A percentile compares a stretch with the other conserved stretches of the same genome.
Evolutionary conservation across 2,329 filamentous ascomycete genomes (phyloP).

Genomic region (Samsoniella hepiali): DNA sequence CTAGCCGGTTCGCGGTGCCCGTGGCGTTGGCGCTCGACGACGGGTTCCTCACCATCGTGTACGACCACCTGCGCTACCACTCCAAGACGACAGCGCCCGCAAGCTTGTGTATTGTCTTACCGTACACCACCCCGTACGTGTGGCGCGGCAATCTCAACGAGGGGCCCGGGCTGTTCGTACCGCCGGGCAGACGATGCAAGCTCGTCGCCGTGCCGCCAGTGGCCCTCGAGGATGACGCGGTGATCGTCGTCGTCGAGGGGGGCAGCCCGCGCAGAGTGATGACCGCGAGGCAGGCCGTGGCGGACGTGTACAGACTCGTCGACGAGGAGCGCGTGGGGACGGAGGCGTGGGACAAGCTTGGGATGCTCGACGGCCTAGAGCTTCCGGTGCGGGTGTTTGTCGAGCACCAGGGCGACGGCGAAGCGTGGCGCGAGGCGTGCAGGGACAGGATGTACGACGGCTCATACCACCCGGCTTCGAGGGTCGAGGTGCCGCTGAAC

Average conservation of each 20-base stretch:
- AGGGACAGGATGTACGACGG: not conserved
- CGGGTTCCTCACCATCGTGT: not conserved
- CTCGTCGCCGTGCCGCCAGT: not conserved
- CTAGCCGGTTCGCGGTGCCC: not conserved
- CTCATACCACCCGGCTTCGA: not conserved
- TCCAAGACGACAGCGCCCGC: not conserved
- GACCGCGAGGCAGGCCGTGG: not conserved
- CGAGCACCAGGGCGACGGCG: not conserved
- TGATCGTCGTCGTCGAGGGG: not conserved
- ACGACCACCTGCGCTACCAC: not conserved
- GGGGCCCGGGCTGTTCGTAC: not conserved
- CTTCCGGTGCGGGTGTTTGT: not conserved
- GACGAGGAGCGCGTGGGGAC: not conserved
- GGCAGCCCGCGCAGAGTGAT: no score
- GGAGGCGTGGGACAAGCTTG: not conserved
- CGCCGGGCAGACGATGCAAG: constrained; percentile 2
- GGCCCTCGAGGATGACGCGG: not conserved
- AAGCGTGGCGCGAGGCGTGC: constrained; percentile 4
- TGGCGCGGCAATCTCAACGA: not conserved
- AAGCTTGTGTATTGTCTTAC: not conserved
- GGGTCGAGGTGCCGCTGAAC: not conserved
- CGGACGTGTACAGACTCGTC: not conserved
- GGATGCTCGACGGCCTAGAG: not conserved
- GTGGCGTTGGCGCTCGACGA: not conserved
- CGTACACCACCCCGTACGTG: not conserved